Conservation (phyloP, 148 eudicot genomes). For the Rhododendron ovatum region DNA sequence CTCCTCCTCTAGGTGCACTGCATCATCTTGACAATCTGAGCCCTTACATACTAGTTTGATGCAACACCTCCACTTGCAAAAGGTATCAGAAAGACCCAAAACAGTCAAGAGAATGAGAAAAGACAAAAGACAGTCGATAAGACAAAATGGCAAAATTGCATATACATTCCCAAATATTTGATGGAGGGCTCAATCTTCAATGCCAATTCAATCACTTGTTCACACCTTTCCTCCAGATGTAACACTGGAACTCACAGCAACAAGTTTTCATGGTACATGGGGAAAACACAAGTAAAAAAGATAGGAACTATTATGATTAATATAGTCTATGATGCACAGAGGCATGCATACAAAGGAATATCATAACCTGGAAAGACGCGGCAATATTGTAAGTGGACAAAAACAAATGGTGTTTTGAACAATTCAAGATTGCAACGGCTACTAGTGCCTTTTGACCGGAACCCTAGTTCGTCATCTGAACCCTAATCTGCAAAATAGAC, state of each 20-base stretch:
- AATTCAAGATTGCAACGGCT: too few relatives aligned
- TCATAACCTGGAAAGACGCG: constrained; percentile 82
- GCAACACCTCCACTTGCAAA: constrained; percentile 98
- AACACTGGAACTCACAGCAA: constrained; percentile 76
- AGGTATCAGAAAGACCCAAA: constrained; percentile 5
- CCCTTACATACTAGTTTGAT: constrained; percentile 77
- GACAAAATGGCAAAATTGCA: constrained; percentile 2
- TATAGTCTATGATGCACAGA: not conserved
- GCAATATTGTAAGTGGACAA: constrained; percentile 39
- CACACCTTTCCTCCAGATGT: constrained; percentile 90
- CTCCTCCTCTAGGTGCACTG: too few relatives aligned
- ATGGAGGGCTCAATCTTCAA: constrained; percentile 78
- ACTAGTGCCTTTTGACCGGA: too few relatives aligned
- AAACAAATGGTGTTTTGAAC: too few relatives aligned
- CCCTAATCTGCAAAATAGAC: too few relatives aligned
- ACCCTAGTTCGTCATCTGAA: too few relatives aligned
- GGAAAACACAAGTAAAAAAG: not conserved
- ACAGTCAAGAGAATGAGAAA: not conserved
- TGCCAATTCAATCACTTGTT: constrained; percentile 90
- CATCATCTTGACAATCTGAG: constrained; percentile 45
- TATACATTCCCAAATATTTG: constrained; percentile 54
- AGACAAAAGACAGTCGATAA: not conserved
- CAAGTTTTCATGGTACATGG: constrained; percentile 2
- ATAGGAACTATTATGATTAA: not conserved
- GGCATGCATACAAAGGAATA: not conserved